phyloP scores from a whole-genome alignment of 2,329 filamentous ascomycete genomes.

The Geoglossum cookeanum region DNA sequence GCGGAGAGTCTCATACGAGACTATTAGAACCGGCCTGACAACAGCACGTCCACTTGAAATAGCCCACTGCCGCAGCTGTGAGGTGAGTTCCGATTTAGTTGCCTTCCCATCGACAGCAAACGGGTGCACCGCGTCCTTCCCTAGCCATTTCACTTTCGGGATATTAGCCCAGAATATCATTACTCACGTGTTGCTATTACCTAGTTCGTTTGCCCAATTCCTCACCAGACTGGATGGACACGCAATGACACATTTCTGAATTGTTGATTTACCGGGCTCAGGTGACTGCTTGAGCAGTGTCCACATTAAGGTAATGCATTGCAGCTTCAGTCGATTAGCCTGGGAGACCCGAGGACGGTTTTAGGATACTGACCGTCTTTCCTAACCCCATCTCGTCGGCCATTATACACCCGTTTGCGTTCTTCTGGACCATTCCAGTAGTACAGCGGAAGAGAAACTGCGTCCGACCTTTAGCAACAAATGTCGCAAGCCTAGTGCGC shows the following conservation, averaged over 20 bases:
- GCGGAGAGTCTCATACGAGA: slow-evolving; percentile 90
- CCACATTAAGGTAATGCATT: slow-evolving; percentile 95
- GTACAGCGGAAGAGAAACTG: slow-evolving; percentile 83
- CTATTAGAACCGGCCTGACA: slow-evolving; percentile 83
- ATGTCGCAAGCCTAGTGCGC: not conserved
- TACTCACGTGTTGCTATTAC: slow-evolving; percentile 14
- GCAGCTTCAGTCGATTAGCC: slow-evolving; percentile 29
- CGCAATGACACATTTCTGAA: slow-evolving; percentile 92
- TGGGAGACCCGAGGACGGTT: not conserved
- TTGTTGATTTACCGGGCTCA: slow-evolving; percentile 80
- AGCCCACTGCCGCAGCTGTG: slow-evolving; percentile 86
- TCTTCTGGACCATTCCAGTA: slow-evolving; percentile 84
- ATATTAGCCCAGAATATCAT: slow-evolving; percentile 7
- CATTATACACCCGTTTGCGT: slow-evolving; percentile 97
- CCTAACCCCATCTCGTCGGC: slow-evolving; percentile 97
- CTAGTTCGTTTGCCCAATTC: slow-evolving; percentile 93
- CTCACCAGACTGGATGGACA: slow-evolving; percentile 91
- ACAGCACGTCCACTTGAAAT: slow-evolving; percentile 79
- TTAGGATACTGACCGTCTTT: slow-evolving; percentile 43
- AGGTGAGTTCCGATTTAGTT: slow-evolving; percentile 76
- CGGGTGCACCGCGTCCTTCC: slow-evolving; percentile 71
- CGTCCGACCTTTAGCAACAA: not conserved
- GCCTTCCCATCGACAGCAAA: slow-evolving; percentile 97
- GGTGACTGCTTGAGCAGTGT: slow-evolving; percentile 89
- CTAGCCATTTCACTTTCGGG: slow-evolving; percentile 65